Conservation (phyloP, 2,329 filamentous ascomycete genomes). For the Aaosphaeria pasadenensis region DNA sequence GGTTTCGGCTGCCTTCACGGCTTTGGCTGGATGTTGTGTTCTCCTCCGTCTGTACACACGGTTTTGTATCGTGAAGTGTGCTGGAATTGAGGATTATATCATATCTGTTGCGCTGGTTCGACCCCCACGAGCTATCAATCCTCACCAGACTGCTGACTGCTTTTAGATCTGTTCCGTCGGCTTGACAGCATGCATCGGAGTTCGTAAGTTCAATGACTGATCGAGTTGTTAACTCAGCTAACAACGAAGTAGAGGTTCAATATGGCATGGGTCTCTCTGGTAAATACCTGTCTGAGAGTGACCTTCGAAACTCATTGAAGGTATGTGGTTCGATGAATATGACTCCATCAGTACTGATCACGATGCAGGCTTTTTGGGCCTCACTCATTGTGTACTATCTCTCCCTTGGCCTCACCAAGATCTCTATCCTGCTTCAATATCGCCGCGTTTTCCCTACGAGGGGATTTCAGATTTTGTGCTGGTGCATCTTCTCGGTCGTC, state of each 20-base stretch:
- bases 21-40: conserved; percentile 19
- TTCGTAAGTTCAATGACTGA: no score
- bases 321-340: conserved; percentile 6
- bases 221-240: background rate
- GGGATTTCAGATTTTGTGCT: conserved; percentile 23
- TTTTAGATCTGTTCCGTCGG: background rate
- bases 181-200: conserved; percentile 1
- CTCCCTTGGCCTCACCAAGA: conserved; percentile 30
- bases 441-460: conserved; percentile 27
- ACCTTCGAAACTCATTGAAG: conserved; percentile 20
- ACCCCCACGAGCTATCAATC: background rate
- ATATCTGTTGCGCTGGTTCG: conserved; percentile 25
- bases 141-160: background rate
- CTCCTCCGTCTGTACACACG: conserved; percentile 27
- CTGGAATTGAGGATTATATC: conserved; percentile 27
- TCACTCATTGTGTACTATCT: conserved; percentile 32
- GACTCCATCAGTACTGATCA: background rate
- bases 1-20: conserved; percentile 23
- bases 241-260: conserved; percentile 17
- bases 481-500: conserved; percentile 21
- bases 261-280: conserved; percentile 29
- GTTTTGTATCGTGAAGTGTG: conserved; percentile 23
- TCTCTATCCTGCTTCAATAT: conserved; percentile 32
- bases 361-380: conserved; percentile 28
- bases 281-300: conserved; percentile 7